phyloP scores from a whole-genome alignment of 768 basidiomycete species.

The Suillus alpinus region DNA sequence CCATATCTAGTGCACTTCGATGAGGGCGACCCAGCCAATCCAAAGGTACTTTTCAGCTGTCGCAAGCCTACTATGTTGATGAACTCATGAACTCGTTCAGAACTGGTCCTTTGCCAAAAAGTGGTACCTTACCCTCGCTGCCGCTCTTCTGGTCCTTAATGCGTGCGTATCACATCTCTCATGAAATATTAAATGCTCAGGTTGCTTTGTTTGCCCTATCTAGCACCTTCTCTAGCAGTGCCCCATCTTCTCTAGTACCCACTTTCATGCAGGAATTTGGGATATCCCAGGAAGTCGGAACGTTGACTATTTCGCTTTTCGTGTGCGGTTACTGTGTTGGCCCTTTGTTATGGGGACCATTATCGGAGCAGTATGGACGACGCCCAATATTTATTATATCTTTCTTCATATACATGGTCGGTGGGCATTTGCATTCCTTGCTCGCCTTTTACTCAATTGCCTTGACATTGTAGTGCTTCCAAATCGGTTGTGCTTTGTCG shows the following conservation, averaged over 20 bases:
- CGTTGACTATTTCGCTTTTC: conserved; percentile 59
- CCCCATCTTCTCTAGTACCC: conserved; percentile 48
- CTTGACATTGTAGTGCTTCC: conserved; percentile 43
- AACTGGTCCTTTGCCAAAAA: conserved; percentile 45
- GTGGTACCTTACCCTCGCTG: conserved; percentile 53
- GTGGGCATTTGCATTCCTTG: conserved; percentile 12
- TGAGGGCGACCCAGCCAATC: conserved; percentile 42
- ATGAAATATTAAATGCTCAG: not conserved
- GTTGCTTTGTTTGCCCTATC: not conserved
- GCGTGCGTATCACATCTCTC: conserved; percentile 36
- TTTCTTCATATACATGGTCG: conserved; percentile 54
- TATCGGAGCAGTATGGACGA: conserved; percentile 57
- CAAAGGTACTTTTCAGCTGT: conserved; percentile 35
- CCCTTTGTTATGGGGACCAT: conserved; percentile 57
- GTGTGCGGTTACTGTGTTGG: conserved; percentile 69
- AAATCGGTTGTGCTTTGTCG: conserved; percentile 60
- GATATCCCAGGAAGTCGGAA: conserved; percentile 49
- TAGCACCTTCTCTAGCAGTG: conserved; percentile 64
- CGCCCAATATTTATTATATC: conserved; percentile 54
- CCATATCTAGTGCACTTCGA: conserved; percentile 31
- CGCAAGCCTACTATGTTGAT: conserved; percentile 6
- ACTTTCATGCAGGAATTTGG: conserved; percentile 45
- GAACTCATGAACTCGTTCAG: conserved; percentile 24
- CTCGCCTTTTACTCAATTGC: conserved; percentile 1
- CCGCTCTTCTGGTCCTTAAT: conserved; percentile 51